A percentile compares a stretch with the other conserved stretches of the same genome.
These are phyloP conservation scores for Hydrangea macrophylla DNA, from an alignment of 148 eudicot species.

Conservation along the genomic window DNA sequence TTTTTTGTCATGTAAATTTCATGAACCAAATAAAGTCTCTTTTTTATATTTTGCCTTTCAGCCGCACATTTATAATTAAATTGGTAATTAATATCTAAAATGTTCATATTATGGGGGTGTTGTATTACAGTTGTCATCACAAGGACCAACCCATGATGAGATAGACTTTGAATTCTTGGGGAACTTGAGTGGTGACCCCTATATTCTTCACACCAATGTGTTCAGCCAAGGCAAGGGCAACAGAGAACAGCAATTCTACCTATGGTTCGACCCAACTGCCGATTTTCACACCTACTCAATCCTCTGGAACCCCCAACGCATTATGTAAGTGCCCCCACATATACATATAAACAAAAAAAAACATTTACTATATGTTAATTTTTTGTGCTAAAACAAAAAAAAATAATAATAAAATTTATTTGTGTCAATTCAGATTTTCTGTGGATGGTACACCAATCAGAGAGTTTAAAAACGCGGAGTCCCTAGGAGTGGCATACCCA, in stretches of 20 bases:
- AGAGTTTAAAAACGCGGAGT: conserved; percentile 29
- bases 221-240: conserved; percentile 36
- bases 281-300: conserved; percentile 36
- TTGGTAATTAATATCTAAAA: too few relatives aligned
- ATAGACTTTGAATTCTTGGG: conserved; percentile 49
- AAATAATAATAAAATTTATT: neutral
- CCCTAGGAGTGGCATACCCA: conserved; percentile 28
- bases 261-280: conserved; percentile 40
- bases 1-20: too few relatives aligned
- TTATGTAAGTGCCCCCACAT: conserved; percentile 22
- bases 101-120: too few relatives aligned
- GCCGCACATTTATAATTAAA: too few relatives aligned
- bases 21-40: too few relatives aligned
- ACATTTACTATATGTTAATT: too few relatives aligned
- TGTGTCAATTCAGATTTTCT: conserved; percentile 16
- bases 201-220: conserved; percentile 36
- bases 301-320: conserved; percentile 36
- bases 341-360: neutral
- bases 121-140: conserved; percentile 35
- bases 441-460: conserved; percentile 33
- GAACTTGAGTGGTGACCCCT: conserved; percentile 38
- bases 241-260: conserved; percentile 35
- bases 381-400: too few relatives aligned
- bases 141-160: conserved; percentile 35
- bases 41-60: too few relatives aligned